A percentile compares a stretch with the other conserved stretches of the same genome.
These are phyloP conservation scores for Exidia glandulosa DNA, from an alignment of 768 basidiomycete genomes.

Conservation along the genomic window DNA sequence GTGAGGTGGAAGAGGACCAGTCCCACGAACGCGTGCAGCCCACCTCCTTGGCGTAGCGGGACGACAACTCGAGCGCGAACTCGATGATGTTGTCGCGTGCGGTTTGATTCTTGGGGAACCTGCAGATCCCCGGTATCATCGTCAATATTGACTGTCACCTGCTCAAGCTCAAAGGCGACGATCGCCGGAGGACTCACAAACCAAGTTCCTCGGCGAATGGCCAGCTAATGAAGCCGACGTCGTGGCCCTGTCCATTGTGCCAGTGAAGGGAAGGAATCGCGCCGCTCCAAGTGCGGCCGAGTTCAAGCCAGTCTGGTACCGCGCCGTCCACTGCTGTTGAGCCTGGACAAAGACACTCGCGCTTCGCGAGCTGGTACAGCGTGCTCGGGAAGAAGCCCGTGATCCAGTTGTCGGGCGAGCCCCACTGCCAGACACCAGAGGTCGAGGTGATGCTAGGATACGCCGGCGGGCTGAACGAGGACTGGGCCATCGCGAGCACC, in stretches of 20 bases:
- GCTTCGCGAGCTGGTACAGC: constrained; percentile 46
- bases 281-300: constrained; percentile 6
- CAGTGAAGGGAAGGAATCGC: constrained; percentile 3
- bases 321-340: constrained; percentile 25
- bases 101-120: constrained; percentile 6
- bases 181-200: constrained; percentile 8
- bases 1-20: constrained; percentile 1
- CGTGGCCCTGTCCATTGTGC: constrained; percentile 5
- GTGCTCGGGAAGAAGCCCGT: constrained; percentile 57
- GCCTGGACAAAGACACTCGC: constrained; percentile 35
- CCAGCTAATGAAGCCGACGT: constrained; percentile 10
- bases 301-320: constrained; percentile 4
- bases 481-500: constrained; percentile 41
- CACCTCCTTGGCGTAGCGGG: constrained; percentile 7
- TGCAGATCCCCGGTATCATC: neutral
- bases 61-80: constrained; percentile 8
- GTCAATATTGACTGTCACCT: neutral
- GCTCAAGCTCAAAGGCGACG: no score
- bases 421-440: neutral
- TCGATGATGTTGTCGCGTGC: constrained; percentile 4
- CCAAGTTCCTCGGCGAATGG: constrained; percentile 8
- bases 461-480: constrained; percentile 29
- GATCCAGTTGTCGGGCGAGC: constrained; percentile 32
- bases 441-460: constrained; percentile 51
- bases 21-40: constrained; percentile 12